Conservation (phyloP, 2,329 filamentous ascomycete species). For the Akanthomyces uredinophilus region DNA sequence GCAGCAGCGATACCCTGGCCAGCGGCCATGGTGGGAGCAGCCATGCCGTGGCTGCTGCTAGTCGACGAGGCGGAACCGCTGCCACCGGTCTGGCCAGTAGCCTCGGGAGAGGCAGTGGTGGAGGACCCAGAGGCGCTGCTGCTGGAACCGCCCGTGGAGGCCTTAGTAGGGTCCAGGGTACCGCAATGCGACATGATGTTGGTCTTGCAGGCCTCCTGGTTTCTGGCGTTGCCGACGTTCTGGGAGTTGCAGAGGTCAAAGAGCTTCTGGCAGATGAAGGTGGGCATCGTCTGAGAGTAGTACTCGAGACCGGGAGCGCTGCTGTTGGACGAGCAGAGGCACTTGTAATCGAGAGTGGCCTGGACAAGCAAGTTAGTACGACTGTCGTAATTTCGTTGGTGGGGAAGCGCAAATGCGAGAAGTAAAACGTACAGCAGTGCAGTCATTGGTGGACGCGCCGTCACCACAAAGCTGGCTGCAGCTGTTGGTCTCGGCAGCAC, state of each 20-base stretch:
- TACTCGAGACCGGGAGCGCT: constrained; percentile 47
- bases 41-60: constrained; percentile 30
- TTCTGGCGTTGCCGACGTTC: constrained; percentile 36
- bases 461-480: constrained; percentile 47
- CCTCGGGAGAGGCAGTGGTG: constrained; percentile 22
- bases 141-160: constrained; percentile 20
- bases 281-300: constrained; percentile 48
- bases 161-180: constrained; percentile 31
- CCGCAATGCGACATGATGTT: constrained; percentile 46
- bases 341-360: constrained; percentile 41
- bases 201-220: constrained; percentile 43
- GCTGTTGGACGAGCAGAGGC: constrained; percentile 44
- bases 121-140: constrained; percentile 18
- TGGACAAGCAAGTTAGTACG: constrained; percentile 21
- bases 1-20: constrained; percentile 40
- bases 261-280: constrained; percentile 47
- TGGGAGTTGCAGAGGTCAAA: constrained; percentile 42
- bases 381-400: background rate
- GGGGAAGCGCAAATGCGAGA: background rate
- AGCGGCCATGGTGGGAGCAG: constrained; percentile 38
- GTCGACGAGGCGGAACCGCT: constrained; percentile 31
- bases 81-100: constrained; percentile 20
- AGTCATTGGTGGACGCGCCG: constrained; percentile 37
- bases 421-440: constrained; percentile 38
- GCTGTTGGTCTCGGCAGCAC: constrained; percentile 44